Conservation (phyloP, 805 yeast genomes). For the Hanseniaspora pseudoguilliermondii region DNA sequence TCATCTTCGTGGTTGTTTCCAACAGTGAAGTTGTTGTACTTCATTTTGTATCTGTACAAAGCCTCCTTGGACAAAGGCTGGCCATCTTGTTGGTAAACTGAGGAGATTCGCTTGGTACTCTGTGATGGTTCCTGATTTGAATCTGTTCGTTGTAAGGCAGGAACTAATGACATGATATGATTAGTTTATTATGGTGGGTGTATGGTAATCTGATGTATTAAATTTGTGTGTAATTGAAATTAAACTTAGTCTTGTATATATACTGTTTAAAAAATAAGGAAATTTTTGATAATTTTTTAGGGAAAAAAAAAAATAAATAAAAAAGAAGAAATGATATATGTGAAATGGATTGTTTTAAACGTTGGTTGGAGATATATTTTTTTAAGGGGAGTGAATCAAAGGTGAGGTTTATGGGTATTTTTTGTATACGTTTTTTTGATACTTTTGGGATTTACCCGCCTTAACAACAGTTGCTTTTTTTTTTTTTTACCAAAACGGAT, state of each 20-base stretch:
- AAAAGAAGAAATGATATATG: no score
- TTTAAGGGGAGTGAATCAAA: background rate
- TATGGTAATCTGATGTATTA: no score
- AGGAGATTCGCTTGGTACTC: background rate
- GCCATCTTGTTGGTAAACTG: constrained; percentile 51
- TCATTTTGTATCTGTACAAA: constrained; percentile 57
- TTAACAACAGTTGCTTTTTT: no score
- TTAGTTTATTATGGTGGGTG: background rate
- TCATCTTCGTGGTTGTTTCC: constrained; percentile 25
- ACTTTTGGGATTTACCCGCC: no score
- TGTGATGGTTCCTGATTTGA: background rate
- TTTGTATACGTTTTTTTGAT: no score
- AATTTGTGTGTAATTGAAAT: background rate
- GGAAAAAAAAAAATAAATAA: no score
- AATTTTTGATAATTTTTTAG: no score
- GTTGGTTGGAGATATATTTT: background rate
- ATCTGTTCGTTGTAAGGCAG: constrained; percentile 16
- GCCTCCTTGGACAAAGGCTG: constrained; percentile 66
- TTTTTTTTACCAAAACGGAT: no score
- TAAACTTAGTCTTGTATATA: no score
- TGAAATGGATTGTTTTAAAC: background rate
- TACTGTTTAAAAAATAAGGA: background rate
- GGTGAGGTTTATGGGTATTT: background rate
- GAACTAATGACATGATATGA: constrained; percentile 24
- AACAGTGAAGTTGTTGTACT: constrained; percentile 47